phyloP scores from a whole-genome alignment of 352 stramenopile species.

The Globisporangium nagaii region DNA sequence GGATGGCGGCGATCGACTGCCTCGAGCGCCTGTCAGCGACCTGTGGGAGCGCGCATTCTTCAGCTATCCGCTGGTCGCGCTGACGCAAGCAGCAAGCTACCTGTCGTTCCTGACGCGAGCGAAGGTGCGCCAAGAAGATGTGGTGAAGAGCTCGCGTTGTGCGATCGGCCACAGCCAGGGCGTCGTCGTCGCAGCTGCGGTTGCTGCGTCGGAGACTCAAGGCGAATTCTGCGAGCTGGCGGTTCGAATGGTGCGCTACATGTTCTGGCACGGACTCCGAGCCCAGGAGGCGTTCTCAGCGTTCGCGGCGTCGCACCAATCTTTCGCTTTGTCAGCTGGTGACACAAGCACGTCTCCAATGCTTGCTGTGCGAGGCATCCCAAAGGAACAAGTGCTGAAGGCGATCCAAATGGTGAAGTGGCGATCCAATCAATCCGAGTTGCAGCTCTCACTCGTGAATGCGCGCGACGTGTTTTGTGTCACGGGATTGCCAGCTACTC shows the following conservation, averaged over 20 bases:
- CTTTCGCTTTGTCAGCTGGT: too few relatives aligned
- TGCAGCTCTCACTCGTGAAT: constrained; percentile 79
- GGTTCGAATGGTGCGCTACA: constrained; percentile 55
- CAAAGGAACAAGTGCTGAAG: constrained; percentile 44
- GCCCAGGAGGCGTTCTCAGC: constrained; percentile 51
- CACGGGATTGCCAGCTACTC: constrained; percentile 53
- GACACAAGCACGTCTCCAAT: constrained; percentile 76
- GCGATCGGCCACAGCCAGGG: constrained; percentile 78
- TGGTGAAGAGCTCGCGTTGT: constrained; percentile 35
- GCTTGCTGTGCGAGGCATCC: constrained; percentile 59
- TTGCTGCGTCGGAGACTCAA: constrained; percentile 45
- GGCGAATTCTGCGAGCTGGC: constrained; percentile 44
- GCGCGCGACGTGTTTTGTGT: constrained; percentile 50
- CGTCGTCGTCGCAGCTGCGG: constrained; percentile 62
- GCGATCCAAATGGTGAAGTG: constrained; percentile 43
- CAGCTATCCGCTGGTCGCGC: constrained; percentile 74
- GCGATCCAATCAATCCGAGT: constrained; percentile 35
- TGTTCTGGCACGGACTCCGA: constrained; percentile 82
- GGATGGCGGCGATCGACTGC: constrained; percentile 3
- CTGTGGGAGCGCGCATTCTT: constrained; percentile 46
- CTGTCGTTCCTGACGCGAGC: constrained; percentile 53
- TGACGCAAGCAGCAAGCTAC: constrained; percentile 79
- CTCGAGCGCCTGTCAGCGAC: background rate
- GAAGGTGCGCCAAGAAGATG: constrained; percentile 45
- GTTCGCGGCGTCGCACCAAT: constrained; percentile 16